These are phyloP conservation scores for Ascochyta viciae-villosae DNA, from an alignment of 2,329 filamentous ascomycete species.

Conservation along the genomic window DNA sequence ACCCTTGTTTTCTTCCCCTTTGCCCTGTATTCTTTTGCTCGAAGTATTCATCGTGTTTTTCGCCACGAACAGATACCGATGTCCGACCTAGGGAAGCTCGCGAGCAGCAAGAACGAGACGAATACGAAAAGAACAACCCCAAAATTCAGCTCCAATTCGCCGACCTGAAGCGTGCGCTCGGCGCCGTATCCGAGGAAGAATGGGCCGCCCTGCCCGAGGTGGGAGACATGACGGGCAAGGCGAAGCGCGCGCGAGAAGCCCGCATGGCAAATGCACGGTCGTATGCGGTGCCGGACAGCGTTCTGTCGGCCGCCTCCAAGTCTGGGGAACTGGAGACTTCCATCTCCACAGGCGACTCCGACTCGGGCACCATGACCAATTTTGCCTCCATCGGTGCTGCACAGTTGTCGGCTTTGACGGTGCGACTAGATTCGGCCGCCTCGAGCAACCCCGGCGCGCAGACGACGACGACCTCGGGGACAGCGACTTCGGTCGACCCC, in stretches of 20 bases:
- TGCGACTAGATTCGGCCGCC: slow-evolving; percentile 89
- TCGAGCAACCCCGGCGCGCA: slow-evolving; percentile 71
- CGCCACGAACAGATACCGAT: slow-evolving; percentile 81
- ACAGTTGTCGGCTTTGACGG: slow-evolving; percentile 92
- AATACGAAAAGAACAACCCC: slow-evolving; percentile 96
- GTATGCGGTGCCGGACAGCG: slow-evolving; percentile 96
- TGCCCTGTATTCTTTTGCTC: slow-evolving; percentile 35
- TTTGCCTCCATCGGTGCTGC: slow-evolving; percentile 97
- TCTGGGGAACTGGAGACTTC: slow-evolving; percentile 84
- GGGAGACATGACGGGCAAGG: slow-evolving; percentile 94
- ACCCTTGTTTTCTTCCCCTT: slow-evolving; percentile 30
- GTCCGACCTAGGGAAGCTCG: slow-evolving; percentile 84
- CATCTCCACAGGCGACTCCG: slow-evolving; percentile 69
- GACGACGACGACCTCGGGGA: slow-evolving; percentile 69
- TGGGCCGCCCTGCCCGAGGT: slow-evolving; percentile 97
- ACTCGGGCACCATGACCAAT: slow-evolving; percentile 93
- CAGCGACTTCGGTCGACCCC: slow-evolving; percentile 88
- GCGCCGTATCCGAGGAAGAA: slow-evolving; percentile 89
- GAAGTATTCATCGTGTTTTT: slow-evolving; percentile 70
- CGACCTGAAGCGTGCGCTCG: slow-evolving; percentile 89
- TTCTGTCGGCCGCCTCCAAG: slow-evolving; percentile 84
- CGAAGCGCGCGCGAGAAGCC: slow-evolving; percentile 83
- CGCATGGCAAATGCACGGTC: slow-evolving; percentile 72
- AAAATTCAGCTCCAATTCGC: slow-evolving; percentile 99
- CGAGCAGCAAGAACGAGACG: slow-evolving; percentile 87